Evolutionary conservation across 257 asterid genomes (phyloP).

Genomic region (Paraleonurus japonicus): DNA sequence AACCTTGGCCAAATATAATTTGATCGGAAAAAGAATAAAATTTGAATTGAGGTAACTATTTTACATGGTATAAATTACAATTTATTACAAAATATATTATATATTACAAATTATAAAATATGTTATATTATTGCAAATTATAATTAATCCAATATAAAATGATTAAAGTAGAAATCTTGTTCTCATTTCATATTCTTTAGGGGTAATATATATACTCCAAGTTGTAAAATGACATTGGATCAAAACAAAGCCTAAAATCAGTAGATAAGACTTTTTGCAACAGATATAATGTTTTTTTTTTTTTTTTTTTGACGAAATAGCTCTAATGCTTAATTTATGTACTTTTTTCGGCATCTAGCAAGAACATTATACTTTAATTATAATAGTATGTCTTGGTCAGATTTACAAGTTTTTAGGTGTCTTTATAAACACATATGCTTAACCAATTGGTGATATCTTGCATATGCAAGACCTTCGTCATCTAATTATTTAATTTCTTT

Average conservation of each 20-base stretch:
- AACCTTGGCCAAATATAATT: too few relatives aligned
- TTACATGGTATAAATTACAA: too few relatives aligned
- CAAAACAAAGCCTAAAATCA: not conserved
- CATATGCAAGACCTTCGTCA: not conserved
- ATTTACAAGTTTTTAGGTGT: not conserved
- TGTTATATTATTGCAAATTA: too few relatives aligned
- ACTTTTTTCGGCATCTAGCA: not conserved
- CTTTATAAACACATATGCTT: not conserved
- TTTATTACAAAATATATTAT: too few relatives aligned
- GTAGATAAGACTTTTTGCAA: not conserved
- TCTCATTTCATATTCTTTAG: too few relatives aligned
- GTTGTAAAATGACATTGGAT: not conserved
- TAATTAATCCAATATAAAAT: too few relatives aligned
- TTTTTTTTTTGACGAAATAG: too few relatives aligned
- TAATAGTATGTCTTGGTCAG: not conserved
- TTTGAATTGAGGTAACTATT: too few relatives aligned
- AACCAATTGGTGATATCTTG: not conserved
- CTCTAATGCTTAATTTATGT: not conserved
- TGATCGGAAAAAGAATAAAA: too few relatives aligned
- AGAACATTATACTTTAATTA: not conserved
- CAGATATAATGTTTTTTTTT: not conserved
- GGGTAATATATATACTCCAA: not conserved
- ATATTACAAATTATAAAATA: too few relatives aligned
- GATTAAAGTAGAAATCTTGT: not conserved
- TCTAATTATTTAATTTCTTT: not conserved